Base-by-base conservation (phyloP, 768 basidiomycete species). In the Myochromella boudieri region DNA sequence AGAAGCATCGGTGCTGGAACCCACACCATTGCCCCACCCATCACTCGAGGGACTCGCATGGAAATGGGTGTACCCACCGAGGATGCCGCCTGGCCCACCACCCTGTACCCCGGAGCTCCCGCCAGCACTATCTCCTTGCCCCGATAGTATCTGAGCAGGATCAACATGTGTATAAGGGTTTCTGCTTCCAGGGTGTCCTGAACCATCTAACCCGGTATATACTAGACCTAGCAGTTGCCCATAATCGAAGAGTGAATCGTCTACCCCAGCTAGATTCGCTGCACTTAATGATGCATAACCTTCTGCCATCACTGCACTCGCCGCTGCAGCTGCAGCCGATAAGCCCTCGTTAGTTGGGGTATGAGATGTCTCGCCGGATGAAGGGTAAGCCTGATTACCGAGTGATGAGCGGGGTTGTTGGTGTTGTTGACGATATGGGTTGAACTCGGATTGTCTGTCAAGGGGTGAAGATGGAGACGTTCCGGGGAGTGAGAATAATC, bases 31-130 rank as follows among this genome's bases (percentile, higher is more conserved):
- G 20, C 78, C 80, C 87, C 87, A 91, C 6, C 80, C 85, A 61
- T 91, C 89, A 62, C 88, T 91, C 12, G 85, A 86, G 5, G 91
- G 88, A 63, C 85, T 91, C 34, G 83, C 71, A 59, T 85, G 87
- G 68, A 81, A 81, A 52, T 71, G 71, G 33, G 74, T 67, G 58
- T 75, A 75, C 9, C 70, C 63, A 49, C 71, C 69, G 33, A 76
- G 72, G 31, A 69, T 63, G n/a, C 71, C 72, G 49, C 26, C 32
- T 25, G 48, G 45, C 24, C 55, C 58, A 27, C 56, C 56, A 45
- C 56, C 58, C 36, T 32, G 43, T 44, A 26, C 33, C 9, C 61
- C 52, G 20, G 57, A 46, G 29, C 25, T 10, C 26, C 44, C 44
- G 22, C 40, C 54, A 34, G 45, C 40, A 42, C 45, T 41, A 24